Base-by-base conservation (phyloP, 352 stramenopile genomes). In the Globisporangium perplexum region DNA sequence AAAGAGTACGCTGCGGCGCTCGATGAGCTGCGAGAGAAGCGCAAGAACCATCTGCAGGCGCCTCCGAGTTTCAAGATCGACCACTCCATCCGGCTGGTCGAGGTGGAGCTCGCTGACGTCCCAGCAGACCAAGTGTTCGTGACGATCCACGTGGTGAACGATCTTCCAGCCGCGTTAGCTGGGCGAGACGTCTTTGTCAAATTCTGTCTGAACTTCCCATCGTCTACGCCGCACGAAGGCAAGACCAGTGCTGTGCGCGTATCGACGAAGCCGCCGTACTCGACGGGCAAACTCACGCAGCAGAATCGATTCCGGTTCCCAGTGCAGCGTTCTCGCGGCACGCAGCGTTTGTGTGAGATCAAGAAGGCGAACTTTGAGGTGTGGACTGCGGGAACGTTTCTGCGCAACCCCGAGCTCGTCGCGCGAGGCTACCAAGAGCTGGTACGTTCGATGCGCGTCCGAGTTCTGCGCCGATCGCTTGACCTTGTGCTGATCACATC, bases 311-410 rank as follows among this genome's bases (percentile, higher is more conserved):
- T 77, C 36, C 50, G 54, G 18, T 83, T 87, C 26, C 76, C 71
- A 50, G 53, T 93, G 3, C 59, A 83, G 47, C 71, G 83, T 26
- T 77, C 69, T 15, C 70, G 80, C 39, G 83, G 83, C 14, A 87
- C 76, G 0, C 72, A 86, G 39, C 79, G 81, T 2, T 60, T 93
- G n/a, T 86, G 87, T 61, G 80, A 89, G 62, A 85, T 93, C 20
- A 88, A 88, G 53, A 93, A 91, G 45, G 76, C 74, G 0, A 35
- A 74, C 46, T 88, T 93, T 46, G 83, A 93, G 65, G 76, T 93
- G 44, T 90, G 81, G 74, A 75, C 71, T 2, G 65, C 76, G 0
- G 73, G 64, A 38, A 82, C 77, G 1, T 60, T 90, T 8, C 77
- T 90, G 17, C 68, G 74, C 4, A 88, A 78, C n/a, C 55, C 80